Evolutionary conservation across 257 asterid genomes (phyloP).

Genomic region (Fraxinus pennsylvanica): DNA sequence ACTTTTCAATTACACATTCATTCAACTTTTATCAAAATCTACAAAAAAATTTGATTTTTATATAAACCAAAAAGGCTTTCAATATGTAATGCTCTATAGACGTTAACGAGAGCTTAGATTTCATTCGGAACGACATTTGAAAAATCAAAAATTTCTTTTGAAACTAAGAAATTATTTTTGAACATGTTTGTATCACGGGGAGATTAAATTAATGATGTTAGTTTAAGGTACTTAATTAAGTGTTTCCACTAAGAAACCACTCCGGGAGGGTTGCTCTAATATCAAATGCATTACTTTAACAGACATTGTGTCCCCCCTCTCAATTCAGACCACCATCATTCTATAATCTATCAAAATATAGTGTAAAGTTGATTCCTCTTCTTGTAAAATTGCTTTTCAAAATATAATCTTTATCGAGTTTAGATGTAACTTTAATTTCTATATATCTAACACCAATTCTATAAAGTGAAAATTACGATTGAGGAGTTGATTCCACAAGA

Average conservation of each 20-base stretch:
- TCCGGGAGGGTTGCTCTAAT: constrained; percentile 29
- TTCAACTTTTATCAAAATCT: too few relatives aligned
- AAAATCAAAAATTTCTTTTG: too few relatives aligned
- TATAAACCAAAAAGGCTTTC: too few relatives aligned
- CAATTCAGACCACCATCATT: constrained; percentile 53
- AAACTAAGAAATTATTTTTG: too few relatives aligned
- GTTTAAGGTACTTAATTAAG: constrained; percentile 40
- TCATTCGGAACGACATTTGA: too few relatives aligned
- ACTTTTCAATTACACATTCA: too few relatives aligned
- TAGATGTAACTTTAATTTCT: constrained; percentile 4
- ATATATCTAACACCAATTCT: constrained; percentile 33
- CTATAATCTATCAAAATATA: constrained; percentile 24
- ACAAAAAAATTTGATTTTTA: too few relatives aligned
- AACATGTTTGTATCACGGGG: neutral
- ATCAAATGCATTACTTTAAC: constrained; percentile 46
- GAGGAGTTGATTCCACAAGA: too few relatives aligned
- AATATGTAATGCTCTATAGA: too few relatives aligned
- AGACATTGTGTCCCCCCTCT: constrained; percentile 58
- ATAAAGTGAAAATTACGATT: neutral
- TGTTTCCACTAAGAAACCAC: constrained; percentile 61
- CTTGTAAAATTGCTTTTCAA: neutral
- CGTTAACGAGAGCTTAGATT: too few relatives aligned
- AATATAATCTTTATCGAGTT: constrained; percentile 4
- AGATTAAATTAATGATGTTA: constrained; percentile 28
- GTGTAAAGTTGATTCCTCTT: constrained; percentile 26